phyloP scores from a whole-genome alignment of 2,329 filamentous ascomycete genomes.

The Venturiaceae sp. region DNA sequence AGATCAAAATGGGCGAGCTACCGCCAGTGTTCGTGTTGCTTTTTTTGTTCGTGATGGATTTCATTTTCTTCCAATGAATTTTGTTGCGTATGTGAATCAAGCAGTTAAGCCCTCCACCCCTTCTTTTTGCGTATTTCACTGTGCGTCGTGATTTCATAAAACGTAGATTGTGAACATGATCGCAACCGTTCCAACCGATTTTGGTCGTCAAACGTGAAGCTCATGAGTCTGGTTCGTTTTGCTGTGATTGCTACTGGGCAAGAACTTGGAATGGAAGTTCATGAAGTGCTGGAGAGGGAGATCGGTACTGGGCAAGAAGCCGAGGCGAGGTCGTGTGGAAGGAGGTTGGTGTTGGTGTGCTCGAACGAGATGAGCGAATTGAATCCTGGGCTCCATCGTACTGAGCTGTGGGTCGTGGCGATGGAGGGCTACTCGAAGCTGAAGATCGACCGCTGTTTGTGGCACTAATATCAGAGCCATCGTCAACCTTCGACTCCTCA shows the following conservation, averaged over 20 bases:
- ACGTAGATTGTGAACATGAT: neutral
- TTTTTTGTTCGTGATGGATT: neutral
- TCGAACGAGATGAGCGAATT: neutral
- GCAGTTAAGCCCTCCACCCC: constrained; percentile 8
- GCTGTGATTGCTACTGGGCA: neutral
- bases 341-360: neutral
- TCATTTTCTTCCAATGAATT: too few species aligned
- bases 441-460: constrained; percentile 2
- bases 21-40: neutral
- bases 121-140: neutral
- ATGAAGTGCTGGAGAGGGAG: constrained; percentile 4
- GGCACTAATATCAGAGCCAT: neutral
- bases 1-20: neutral
- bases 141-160: neutral
- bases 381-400: constrained; percentile 4
- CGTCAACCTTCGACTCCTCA: neutral
- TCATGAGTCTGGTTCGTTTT: neutral
- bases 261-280: neutral
- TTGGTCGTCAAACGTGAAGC: neutral
- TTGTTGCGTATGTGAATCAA: constrained; percentile 4
- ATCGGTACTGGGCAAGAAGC: constrained; percentile 6
- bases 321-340: constrained; percentile 6
- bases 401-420: neutral
- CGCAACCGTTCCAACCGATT: neutral
- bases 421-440: constrained; percentile 3